Conservation (phyloP, 2,329 filamentous ascomycete species). For the Reticulascus tulasneorum region DNA sequence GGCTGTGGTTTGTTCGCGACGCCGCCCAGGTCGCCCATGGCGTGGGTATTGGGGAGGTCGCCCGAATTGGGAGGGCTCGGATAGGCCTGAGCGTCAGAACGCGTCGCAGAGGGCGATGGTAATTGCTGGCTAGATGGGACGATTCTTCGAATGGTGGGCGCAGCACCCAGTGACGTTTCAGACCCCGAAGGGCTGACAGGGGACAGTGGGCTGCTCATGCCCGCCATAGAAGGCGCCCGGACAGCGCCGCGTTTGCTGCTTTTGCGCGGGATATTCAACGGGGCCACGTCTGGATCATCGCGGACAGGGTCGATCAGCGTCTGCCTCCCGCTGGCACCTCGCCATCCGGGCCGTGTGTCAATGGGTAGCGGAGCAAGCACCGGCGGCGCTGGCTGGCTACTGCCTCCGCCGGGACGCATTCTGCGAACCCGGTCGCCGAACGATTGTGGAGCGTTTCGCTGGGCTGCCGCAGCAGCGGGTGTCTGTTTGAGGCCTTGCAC, state of each 20-base stretch:
- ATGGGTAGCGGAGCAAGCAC: conserved; percentile 16
- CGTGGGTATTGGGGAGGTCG: conserved; percentile 10
- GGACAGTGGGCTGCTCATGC: conserved; percentile 20
- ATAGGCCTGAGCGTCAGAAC: conserved; percentile 18
- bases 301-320: conserved; percentile 60
- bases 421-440: conserved; percentile 44
- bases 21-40: conserved; percentile 9
- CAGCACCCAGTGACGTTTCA: conserved; percentile 27
- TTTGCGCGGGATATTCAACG: conserved; percentile 53
- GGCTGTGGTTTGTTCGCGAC: conserved; percentile 6
- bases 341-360: conserved; percentile 59
- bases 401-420: conserved; percentile 27
- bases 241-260: conserved; percentile 37
- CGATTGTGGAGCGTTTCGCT: conserved; percentile 14
- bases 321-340: conserved; percentile 66
- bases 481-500: conserved; percentile 30
- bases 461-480: conserved; percentile 18
- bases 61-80: conserved; percentile 29
- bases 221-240: conserved; percentile 12
- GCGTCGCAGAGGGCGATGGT: conserved; percentile 5
- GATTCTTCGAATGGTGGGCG: conserved; percentile 29
- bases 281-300: conserved; percentile 53
- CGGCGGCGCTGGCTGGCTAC: conserved; percentile 16
- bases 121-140: conserved; percentile 24
- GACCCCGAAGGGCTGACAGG: conserved; percentile 26